Conservation (phyloP, 768 basidiomycete genomes). For the Paxillus rubicundulus region DNA sequence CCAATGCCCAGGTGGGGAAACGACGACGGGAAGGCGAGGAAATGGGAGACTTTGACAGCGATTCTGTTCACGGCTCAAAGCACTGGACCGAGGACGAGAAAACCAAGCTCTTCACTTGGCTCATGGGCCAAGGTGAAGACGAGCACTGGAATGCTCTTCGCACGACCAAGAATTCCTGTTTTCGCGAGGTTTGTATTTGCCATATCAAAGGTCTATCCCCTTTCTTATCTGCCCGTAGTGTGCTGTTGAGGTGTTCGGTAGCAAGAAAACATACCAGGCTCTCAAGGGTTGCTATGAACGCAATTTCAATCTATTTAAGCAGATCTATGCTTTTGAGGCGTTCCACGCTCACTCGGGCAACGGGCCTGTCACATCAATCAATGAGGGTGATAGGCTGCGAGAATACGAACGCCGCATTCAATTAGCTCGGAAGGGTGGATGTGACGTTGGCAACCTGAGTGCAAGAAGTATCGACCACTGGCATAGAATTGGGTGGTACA, state of each 20-base stretch:
- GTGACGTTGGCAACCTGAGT: constrained; percentile 71
- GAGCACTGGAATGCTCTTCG: constrained; percentile 78
- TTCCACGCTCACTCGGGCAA: constrained; percentile 37
- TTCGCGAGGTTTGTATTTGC: constrained; percentile 57
- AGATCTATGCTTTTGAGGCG: constrained; percentile 70
- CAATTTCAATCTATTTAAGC: constrained; percentile 82
- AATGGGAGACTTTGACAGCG: constrained; percentile 26
- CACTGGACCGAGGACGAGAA: constrained; percentile 88
- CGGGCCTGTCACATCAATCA: constrained; percentile 39
- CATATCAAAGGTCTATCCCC: neutral
- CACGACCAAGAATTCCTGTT: constrained; percentile 79
- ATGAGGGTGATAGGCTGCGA: constrained; percentile 62
- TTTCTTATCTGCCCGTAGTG: constrained; percentile 44
- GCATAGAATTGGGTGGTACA: constrained; percentile 77
- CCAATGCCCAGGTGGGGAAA: constrained; percentile 27
- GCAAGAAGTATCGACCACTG: constrained; percentile 77
- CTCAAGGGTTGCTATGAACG: constrained; percentile 85
- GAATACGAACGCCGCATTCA: constrained; percentile 74
- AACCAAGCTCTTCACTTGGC: constrained; percentile 72
- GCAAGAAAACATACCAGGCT: constrained; percentile 80
- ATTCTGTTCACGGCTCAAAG: constrained; percentile 61
- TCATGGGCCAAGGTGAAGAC: constrained; percentile 68
- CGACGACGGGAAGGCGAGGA: constrained; percentile 32
- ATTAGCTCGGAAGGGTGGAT: constrained; percentile 59
- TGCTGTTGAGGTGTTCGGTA: constrained; percentile 64